A percentile compares a stretch with the other conserved stretches of the same genome.
Evolutionary conservation across 1,284 basidiomycete genomes (phyloP).

Genomic region (Ganoderma multipileum): DNA sequence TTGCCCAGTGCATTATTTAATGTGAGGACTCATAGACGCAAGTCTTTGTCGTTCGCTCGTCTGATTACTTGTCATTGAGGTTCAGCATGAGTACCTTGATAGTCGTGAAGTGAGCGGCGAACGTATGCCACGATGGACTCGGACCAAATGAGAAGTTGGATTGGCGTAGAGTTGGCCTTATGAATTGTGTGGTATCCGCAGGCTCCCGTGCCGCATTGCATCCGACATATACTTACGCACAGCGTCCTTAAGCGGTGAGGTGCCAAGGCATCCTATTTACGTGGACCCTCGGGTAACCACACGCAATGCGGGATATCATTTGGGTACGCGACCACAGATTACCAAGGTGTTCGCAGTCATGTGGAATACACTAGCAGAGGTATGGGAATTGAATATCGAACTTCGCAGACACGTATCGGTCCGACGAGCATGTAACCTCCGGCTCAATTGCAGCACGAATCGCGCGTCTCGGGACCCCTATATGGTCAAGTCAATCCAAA

Average conservation of each 20-base stretch:
- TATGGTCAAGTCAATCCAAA: neutral
- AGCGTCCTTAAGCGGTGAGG: neutral
- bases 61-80: neutral
- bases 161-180: too few relatives aligned
- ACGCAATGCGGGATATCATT: neutral
- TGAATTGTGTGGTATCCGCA: too few relatives aligned
- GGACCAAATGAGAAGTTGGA: too few relatives aligned
- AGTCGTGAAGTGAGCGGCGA: neutral
- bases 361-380: neutral
- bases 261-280: neutral
- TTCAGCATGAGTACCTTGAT: neutral
- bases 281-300: neutral
- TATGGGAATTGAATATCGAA: too few relatives aligned
- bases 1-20: neutral
- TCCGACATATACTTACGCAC: too few relatives aligned
- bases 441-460: conserved; percentile 8
- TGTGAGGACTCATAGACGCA: neutral
- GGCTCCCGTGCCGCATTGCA: too few relatives aligned
- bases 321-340: neutral
- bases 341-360: neutral
- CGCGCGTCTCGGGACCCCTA: conserved; percentile 15
- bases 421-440: neutral
- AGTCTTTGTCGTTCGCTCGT: neutral
- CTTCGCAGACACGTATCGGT: neutral
- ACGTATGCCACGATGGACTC: too few relatives aligned